Base-by-base conservation (phyloP, 306 rosid genomes). In the Lathyrus aphaca region DNA sequence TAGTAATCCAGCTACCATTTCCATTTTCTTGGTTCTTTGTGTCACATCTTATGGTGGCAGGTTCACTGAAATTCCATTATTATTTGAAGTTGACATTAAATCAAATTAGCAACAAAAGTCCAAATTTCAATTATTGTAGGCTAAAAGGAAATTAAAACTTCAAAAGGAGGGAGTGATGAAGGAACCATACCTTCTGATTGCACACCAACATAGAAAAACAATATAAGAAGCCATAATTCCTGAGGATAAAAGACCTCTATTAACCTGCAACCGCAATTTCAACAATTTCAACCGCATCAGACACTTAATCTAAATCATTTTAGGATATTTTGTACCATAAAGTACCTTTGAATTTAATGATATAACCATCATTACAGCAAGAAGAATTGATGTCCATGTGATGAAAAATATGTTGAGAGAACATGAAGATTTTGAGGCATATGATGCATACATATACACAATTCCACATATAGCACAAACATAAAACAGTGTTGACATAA, bases 201-300 rank as follows among this genome's bases (percentile, higher is more conserved):
- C 97, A 81, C 85, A 79, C 96, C 96, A 91, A 74, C 97, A 91
- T 44, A 89, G 87, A 78, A 87, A 91, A 68, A 91, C 88, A 64
- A 89, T 70, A 74, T 91, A 91, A 7, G 88, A 87, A 74, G 96
- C 96, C 96, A 91, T 89, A 71, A 91, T 85, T 77, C 96, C 97
- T 4, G 97, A 91, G 51, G 97, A 89, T 64, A 91, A 72, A 65
- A 91, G 88, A 53, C 95, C 97, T 74, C 90, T 80, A 32, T 92
- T 87, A 53, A 92, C 96, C 98, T 92, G 95, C 13, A 80, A 73
- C 8, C 38, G 38, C 38, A 32, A 32, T 6, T 32, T 6, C 8
- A 2, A 6, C 38, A 32, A 32, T 6, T 32, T 6, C 8, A 2
- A 6, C 38, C 2, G 38, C 38, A 32, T 32, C 38, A 32, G 8